These are phyloP conservation scores for Dioscorea alata DNA, from an alignment of 106 monocot genomes.

Conservation along the genomic window DNA sequence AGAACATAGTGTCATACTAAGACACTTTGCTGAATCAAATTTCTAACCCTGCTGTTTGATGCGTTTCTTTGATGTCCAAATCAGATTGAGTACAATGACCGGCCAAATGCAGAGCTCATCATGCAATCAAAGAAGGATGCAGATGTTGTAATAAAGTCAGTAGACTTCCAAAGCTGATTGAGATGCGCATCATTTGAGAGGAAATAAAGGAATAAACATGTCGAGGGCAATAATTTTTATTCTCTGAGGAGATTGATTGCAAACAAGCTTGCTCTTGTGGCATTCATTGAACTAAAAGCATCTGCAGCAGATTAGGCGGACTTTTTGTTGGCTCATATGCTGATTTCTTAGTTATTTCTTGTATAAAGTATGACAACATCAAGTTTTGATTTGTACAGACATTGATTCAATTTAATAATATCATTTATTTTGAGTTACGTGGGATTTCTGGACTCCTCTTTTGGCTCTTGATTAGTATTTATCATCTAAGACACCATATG, in stretches of 20 bases:
- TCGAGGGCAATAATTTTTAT: not conserved
- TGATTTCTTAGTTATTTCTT: too few species aligned
- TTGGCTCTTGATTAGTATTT: too few species aligned
- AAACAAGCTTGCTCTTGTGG: not conserved
- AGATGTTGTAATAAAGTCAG: conserved; percentile 79
- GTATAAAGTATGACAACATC: too few species aligned
- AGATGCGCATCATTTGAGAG: not conserved
- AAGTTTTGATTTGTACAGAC: too few species aligned
- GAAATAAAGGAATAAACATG: not conserved
- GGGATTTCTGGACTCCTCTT: too few species aligned
- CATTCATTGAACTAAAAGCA: not conserved
- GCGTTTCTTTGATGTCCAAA: not conserved
- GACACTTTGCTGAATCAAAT: too few species aligned
- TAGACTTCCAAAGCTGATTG: conserved; percentile 35
- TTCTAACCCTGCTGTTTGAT: too few species aligned
- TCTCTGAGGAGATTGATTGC: too few species aligned
- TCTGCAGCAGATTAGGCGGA: not conserved
- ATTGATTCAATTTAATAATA: too few species aligned
- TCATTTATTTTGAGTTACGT: too few species aligned
- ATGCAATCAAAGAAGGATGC: conserved; percentile 78
- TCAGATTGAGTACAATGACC: conserved; percentile 81
- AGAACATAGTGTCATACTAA: too few species aligned
- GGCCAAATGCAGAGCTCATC: conserved; percentile 92
- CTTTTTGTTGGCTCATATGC: not conserved
- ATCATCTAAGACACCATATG: too few species aligned